Evolutionary conservation across 176 grass and related monocot species (phyloP), one percentile per base, ranked within the genome.

Genomic region (Tuctoria greenei): DNA sequence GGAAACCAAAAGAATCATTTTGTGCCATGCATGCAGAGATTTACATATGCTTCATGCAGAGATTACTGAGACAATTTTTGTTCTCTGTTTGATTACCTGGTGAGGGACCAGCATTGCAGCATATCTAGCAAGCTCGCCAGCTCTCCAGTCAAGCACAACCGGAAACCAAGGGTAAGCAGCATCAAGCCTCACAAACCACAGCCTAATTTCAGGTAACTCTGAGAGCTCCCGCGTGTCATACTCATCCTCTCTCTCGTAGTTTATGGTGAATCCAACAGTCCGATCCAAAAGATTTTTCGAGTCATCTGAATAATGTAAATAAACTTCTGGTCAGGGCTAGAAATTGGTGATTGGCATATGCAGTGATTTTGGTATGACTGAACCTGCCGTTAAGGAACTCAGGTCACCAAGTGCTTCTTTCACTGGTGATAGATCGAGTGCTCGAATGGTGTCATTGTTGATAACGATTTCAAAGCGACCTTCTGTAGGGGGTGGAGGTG

Each of bases 181-280:
- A 79, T 97, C 93, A 14, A 97, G 88, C 71, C 93, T 78, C 79
- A 97, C 90, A 37, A 97, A 97, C 90, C 93, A 97, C 14, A 97
- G 86, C 63, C 93, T 82, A 56, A 91, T 83, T 13, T 97, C 90
- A 0, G 93, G 90, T 3, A 93, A 58, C 47, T 97, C 93, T 26
- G 90, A 93, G 20, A 97, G 68, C 61, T 97, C 93, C 10, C 88
- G 61, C 5, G 73, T 54, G 15, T 97, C 86, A 20, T 91, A 83
- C 25, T 87, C 78, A 61, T 97, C 93, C 23, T 97, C 90, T 47
- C 93, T 97, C 83, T 91, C 83, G 4, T 97, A 97, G 61, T 87
- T 91, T 61, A 97, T 97, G n/a, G 88, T 97, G 67, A 97, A 90
- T 11, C 93, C 90, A 26, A 97, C 83, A 9, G 90, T 93, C 73